These are phyloP conservation scores for Haplosporangium sp. DNA, from an alignment of 371 early-diverging fungal species.

Conservation along the genomic window DNA sequence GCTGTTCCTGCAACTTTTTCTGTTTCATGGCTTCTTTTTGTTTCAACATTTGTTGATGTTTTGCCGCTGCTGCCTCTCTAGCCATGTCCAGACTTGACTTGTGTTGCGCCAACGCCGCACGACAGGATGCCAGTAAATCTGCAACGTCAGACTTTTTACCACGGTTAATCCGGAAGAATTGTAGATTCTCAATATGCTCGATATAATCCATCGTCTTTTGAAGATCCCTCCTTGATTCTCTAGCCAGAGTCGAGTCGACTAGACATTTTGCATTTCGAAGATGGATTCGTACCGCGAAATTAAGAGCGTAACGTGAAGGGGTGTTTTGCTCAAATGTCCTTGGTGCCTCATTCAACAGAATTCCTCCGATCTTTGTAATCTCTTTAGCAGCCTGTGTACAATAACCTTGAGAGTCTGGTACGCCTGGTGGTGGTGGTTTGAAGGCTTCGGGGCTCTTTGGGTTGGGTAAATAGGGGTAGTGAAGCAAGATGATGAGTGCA, in stretches of 20 bases:
- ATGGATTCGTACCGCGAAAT: constrained; percentile 53
- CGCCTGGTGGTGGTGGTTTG: constrained; percentile 14
- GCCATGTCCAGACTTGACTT: constrained; percentile 44
- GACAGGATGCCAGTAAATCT: constrained; percentile 44
- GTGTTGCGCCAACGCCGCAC: constrained; percentile 47
- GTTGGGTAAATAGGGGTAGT: constrained; percentile 51
- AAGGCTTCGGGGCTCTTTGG: constrained; percentile 50
- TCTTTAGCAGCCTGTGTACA: constrained; percentile 55
- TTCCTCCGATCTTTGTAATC: constrained; percentile 49
- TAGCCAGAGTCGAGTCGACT: constrained; percentile 24
- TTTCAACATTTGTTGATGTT: constrained; percentile 33
- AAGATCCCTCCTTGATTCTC: constrained; percentile 42
- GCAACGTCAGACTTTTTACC: constrained; percentile 51
- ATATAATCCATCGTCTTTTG: constrained; percentile 54
- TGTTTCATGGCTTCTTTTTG: constrained; percentile 19
- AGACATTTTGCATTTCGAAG: constrained; percentile 49
- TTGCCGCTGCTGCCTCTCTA: constrained; percentile 45
- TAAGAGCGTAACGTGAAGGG: constrained; percentile 43
- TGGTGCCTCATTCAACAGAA: constrained; percentile 48
- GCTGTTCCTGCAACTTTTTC: constrained; percentile 9
- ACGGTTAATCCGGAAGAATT: constrained; percentile 53
- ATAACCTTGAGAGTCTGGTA: constrained; percentile 50
- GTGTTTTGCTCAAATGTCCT: constrained; percentile 45
- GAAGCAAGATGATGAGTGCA: constrained; percentile 50
- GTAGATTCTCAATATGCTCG: constrained; percentile 45